A percentile compares a stretch with the other conserved stretches of the same genome.
Evolutionary conservation across 2,329 filamentous ascomycete genomes (phyloP).

Genomic region (Pyricularia pennisetigena): DNA sequence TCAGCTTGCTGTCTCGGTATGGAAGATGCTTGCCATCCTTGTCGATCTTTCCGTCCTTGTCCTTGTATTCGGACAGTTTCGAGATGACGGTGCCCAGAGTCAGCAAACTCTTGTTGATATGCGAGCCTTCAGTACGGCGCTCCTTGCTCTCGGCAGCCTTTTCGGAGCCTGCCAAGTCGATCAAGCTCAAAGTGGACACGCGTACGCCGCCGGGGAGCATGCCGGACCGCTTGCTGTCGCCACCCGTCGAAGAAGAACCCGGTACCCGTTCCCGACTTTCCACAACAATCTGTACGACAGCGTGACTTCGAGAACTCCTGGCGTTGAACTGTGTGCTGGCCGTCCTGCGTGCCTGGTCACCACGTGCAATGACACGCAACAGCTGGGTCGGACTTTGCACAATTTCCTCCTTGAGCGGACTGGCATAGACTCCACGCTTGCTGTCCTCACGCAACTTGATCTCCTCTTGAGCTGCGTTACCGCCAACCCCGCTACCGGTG

Average conservation of each 20-base stretch:
- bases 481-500: slow-evolving; percentile 43
- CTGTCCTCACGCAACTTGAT: slow-evolving; percentile 96
- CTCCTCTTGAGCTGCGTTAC: slow-evolving; percentile 62
- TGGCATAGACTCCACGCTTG: slow-evolving; percentile 93
- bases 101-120: slow-evolving; percentile 96
- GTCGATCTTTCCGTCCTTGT: slow-evolving; percentile 67
- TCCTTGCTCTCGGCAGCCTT: slow-evolving; percentile 94
- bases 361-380: slow-evolving; percentile 85
- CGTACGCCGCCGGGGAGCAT: slow-evolving; percentile 80
- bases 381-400: slow-evolving; percentile 96
- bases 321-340: slow-evolving; percentile 96
- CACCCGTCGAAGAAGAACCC: slow-evolving; percentile 26
- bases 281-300: slow-evolving; percentile 96
- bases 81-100: slow-evolving; percentile 94
- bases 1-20: slow-evolving; percentile 96
- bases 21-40: slow-evolving; percentile 89
- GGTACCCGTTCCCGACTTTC: slow-evolving; percentile 85
- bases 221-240: slow-evolving; percentile 56
- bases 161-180: slow-evolving; percentile 93
- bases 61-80: slow-evolving; percentile 80
- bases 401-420: slow-evolving; percentile 93
- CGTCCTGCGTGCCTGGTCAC: slow-evolving; percentile 81
- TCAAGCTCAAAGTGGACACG: slow-evolving; percentile 89
- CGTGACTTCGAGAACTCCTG: slow-evolving; percentile 93
- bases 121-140: slow-evolving; percentile 83